Evolutionary conservation across 805 yeast species (phyloP), one percentile per base, ranked within the genome.

Genomic region (Brettanomyces custersianus): DNA sequence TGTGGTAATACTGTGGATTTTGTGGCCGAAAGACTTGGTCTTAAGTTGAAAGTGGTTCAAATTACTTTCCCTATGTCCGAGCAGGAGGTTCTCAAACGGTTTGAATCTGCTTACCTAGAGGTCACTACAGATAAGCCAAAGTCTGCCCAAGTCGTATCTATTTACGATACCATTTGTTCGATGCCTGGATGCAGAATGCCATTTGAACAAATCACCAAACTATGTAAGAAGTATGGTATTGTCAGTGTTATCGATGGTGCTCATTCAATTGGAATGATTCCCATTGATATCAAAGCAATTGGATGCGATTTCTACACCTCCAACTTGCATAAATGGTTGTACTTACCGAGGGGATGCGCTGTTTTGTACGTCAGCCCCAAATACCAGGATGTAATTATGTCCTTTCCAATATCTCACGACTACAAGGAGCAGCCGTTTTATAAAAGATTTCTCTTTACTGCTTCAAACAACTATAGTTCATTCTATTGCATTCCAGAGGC

Each of bases 261-360:
- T 4, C 90, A 81, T 49, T 70, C 74, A 1, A 62, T 74, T 24
- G 90, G 90, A 0, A 55, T 66, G 37, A 46, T 72, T 21, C 67
- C 68, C 8, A 36, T 71, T n/a, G 58, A 65, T 31, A 44, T 75
- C 24, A 54, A 52, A 10, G 48, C 48, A 10, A 43, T 70, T 18
- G 43, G 63, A 32, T 83, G 86, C 0, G 86, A 79, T 46, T 80
- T 77, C 49, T 70, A 64, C 49, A 62, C 68, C 18, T 56, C 79
- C 16, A 81, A 80, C 47, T 57, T 80, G 15, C 88, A 81, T 61
- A 81, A 81, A 48, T 81, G 88, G 88, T 58, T 65, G 27, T 73
- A 49, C 42, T 65, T 66, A 17, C 82, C 85, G 4, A 62, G 74
- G 30, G 72, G 77, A 4, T 67, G 69, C 44, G 80, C 81, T 0